Evolutionary conservation across 2,329 filamentous ascomycete genomes (phyloP).

Genomic region (Gaeumannomyces tritici): DNA sequence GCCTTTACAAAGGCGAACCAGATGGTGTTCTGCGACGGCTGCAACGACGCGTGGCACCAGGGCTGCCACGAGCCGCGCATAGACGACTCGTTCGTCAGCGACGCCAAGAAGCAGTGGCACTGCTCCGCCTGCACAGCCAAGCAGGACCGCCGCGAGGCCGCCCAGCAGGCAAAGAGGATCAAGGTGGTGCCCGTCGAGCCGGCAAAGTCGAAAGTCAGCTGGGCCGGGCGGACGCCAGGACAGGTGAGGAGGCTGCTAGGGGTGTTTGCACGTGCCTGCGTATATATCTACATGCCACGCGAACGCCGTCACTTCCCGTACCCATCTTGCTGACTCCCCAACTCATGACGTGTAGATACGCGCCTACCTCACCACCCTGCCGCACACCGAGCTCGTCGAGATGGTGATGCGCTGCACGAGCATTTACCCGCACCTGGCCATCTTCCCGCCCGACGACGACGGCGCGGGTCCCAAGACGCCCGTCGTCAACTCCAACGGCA

Average conservation of each 20-base stretch:
- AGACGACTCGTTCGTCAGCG: slow-evolving; percentile 55
- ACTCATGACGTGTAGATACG: slow-evolving; percentile 36
- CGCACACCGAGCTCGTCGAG: slow-evolving; percentile 52
- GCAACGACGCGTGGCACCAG: slow-evolving; percentile 72
- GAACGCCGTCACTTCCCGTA: background rate
- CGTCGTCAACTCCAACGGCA: slow-evolving; percentile 4
- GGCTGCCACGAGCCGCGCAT: slow-evolving; percentile 72
- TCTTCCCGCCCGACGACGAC: slow-evolving; percentile 38
- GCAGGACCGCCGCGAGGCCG: slow-evolving; percentile 12
- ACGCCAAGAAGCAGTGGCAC: slow-evolving; percentile 61
- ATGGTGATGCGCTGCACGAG: slow-evolving; percentile 54
- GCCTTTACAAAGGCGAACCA: slow-evolving; percentile 64
- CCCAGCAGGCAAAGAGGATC: slow-evolving; percentile 14
- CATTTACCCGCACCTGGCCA: slow-evolving; percentile 52
- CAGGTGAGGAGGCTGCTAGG: too few relatives aligned
- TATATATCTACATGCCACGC: background rate
- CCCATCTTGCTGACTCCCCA: background rate
- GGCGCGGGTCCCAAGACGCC: background rate
- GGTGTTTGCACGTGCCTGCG: too few relatives aligned
- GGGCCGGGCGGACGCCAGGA: slow-evolving; percentile 25
- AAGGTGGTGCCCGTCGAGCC: slow-evolving; percentile 11
- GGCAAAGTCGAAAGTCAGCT: slow-evolving; percentile 19
- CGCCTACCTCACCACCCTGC: slow-evolving; percentile 51
- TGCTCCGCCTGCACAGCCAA: slow-evolving; percentile 51
- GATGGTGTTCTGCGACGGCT: slow-evolving; percentile 81